Evolutionary conservation across 2,329 filamentous ascomycete species (phyloP).

Genomic region (Penicillium freii): DNA sequence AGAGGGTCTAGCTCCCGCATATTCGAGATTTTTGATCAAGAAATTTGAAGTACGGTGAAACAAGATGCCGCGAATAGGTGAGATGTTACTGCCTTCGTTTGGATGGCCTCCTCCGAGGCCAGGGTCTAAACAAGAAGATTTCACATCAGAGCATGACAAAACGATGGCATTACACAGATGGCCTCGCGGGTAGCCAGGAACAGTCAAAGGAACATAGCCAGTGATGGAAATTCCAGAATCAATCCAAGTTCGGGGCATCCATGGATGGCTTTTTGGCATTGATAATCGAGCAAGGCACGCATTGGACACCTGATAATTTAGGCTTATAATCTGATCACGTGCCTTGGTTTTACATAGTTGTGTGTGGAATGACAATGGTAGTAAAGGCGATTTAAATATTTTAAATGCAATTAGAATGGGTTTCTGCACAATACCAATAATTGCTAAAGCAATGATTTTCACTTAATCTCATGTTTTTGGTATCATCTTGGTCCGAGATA

Average conservation of each 20-base stretch:
- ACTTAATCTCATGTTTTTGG: too few relatives aligned
- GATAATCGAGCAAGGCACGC: constrained; percentile 13
- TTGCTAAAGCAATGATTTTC: neutral
- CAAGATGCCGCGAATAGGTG: neutral
- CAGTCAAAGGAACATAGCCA: neutral
- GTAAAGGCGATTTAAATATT: accelerated
- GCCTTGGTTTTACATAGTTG: neutral
- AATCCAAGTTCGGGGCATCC: neutral
- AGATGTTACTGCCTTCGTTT: neutral
- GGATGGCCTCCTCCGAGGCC: constrained; percentile 6
- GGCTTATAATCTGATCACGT: neutral
- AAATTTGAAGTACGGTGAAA: neutral
- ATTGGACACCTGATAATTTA: neutral
- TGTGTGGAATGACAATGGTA: neutral
- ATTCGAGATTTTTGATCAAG: constrained; percentile 11
- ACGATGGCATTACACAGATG: neutral
- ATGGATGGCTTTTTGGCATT: constrained; percentile 4
- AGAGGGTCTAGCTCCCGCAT: constrained; percentile 50
- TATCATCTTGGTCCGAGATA: neutral
- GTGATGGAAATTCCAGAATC: constrained; percentile 1
- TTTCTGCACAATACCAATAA: neutral
- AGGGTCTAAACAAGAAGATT: neutral
- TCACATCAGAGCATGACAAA: constrained; percentile 5
- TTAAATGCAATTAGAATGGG: accelerated
- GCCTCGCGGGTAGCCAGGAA: neutral